Conservation (phyloP, 1,284 basidiomycete species). For the Gomphus bonarii region DNA sequence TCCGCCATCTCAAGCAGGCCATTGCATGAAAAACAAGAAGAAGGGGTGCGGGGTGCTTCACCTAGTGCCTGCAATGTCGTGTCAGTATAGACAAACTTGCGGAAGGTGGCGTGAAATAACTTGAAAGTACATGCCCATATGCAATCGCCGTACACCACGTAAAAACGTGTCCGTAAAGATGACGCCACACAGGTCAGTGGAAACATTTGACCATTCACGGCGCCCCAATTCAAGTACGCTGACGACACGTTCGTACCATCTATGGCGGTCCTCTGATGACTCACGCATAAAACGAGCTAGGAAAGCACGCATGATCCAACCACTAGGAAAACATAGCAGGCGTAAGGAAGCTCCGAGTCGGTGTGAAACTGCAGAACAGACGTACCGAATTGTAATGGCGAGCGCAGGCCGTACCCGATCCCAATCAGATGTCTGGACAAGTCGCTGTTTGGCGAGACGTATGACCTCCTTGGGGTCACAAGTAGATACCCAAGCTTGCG, state of each 20-base stretch:
- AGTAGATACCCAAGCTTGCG: slow-evolving; percentile 1
- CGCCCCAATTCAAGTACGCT: slow-evolving; percentile 32
- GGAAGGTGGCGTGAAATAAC: slow-evolving; percentile 15
- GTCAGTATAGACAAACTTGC: background rate
- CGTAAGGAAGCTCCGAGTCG: background rate
- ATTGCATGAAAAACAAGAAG: background rate
- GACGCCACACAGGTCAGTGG: slow-evolving; percentile 20
- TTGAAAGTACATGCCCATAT: slow-evolving; percentile 23
- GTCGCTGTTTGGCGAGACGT: slow-evolving; percentile 9
- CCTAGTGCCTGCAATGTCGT: background rate
- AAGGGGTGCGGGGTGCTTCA: background rate
- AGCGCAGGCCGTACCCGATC: slow-evolving; percentile 18
- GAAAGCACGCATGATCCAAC: background rate
- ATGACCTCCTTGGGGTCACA: background rate
- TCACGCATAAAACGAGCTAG: background rate
- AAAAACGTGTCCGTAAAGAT: slow-evolving; percentile 25
- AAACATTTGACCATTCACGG: slow-evolving; percentile 24
- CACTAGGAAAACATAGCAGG: background rate
- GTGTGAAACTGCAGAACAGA: too few species aligned
- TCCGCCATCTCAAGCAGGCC: background rate
- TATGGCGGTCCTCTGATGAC: background rate
- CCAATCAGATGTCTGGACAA: background rate
- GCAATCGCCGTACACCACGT: slow-evolving; percentile 23
- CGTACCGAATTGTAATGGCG: slow-evolving; percentile 22
- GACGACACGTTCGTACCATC: slow-evolving; percentile 17